Percentiles rank a stretch among this genome's conserved stretches.
phyloP scores from a whole-genome alignment of 192 early-diverging fungal genomes.

The Dissophora ornata region DNA sequence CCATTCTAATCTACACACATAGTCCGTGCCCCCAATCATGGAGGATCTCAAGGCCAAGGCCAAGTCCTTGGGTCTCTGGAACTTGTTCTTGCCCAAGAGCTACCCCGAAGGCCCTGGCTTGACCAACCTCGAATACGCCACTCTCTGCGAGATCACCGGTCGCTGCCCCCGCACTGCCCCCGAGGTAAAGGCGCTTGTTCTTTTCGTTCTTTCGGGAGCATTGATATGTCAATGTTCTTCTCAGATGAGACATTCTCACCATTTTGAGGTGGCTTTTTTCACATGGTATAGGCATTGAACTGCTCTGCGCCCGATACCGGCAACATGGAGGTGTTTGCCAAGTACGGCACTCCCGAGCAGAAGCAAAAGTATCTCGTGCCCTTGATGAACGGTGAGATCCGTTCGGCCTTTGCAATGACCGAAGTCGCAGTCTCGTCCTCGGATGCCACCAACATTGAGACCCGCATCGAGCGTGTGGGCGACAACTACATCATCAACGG shows the following conservation, averaged over 20 bases:
- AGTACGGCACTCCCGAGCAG: constrained; percentile 90
- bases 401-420: constrained; percentile 99
- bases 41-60: constrained; percentile 93
- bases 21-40: constrained; percentile 84
- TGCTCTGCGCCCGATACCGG: constrained; percentile 96
- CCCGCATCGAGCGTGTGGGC: constrained; percentile 75
- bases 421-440: constrained; percentile 96
- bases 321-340: constrained; percentile 99
- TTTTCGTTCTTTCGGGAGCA: too few relatives aligned
- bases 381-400: constrained; percentile 89
- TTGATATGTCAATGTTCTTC: too few relatives aligned
- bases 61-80: constrained; percentile 91
- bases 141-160: constrained; percentile 92
- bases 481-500: constrained; percentile 79
- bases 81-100: constrained; percentile 87
- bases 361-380: constrained; percentile 86
- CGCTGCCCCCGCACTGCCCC: constrained; percentile 83
- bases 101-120: constrained; percentile 89
- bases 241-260: too few relatives aligned
- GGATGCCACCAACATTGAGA: constrained; percentile 97
- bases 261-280: not conserved
- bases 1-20: not conserved
- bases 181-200: constrained; percentile 60
- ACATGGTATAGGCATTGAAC: constrained; percentile 82
- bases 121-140: constrained; percentile 94